Evolutionary conservation across 2,329 filamentous ascomycete genomes (phyloP).

Genomic region (Aureobasidium uvarum): DNA sequence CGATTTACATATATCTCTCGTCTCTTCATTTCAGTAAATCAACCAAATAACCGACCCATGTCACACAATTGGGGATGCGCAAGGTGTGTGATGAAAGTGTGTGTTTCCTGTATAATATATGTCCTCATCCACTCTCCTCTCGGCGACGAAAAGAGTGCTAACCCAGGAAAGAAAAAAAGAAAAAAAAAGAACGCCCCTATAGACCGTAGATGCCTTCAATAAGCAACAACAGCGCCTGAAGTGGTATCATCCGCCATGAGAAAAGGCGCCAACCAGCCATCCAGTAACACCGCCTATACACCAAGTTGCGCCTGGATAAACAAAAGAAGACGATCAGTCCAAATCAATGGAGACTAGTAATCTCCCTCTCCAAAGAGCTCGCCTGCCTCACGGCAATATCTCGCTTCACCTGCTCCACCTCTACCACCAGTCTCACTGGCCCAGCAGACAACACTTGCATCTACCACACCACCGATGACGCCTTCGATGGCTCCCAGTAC

Average conservation of each 20-base stretch:
- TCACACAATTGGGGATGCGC: not conserved
- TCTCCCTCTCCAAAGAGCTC: conserved; percentile 72
- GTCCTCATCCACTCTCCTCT: not conserved
- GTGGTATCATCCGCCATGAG: conserved; percentile 7
- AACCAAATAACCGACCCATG: not conserved
- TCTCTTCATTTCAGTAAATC: not conserved
- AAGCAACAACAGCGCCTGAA: not conserved
- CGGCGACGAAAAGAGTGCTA: not conserved
- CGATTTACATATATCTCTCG: not conserved
- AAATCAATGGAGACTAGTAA: conserved; percentile 4
- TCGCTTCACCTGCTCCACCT: conserved; percentile 59
- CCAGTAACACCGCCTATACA: not conserved
- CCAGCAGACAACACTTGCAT: conserved; percentile 80
- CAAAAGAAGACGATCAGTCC: not conserved
- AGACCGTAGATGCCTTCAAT: not conserved
- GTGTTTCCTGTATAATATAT: not conserved
- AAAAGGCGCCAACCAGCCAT: not conserved
- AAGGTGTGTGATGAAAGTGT: not conserved
- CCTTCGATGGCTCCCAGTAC: conserved; percentile 59
- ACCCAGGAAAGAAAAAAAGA: not conserved
- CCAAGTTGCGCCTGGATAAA: not conserved
- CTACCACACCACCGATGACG: conserved; percentile 40
- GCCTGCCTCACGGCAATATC: conserved; percentile 89
- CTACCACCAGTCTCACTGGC: conserved; percentile 77
- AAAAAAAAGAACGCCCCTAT: not conserved